A percentile compares a stretch with the other conserved stretches of the same genome.
Evolutionary conservation across 495 filamentous ascomycete species (phyloP).

Genomic region (Aspergillus wentii): DNA sequence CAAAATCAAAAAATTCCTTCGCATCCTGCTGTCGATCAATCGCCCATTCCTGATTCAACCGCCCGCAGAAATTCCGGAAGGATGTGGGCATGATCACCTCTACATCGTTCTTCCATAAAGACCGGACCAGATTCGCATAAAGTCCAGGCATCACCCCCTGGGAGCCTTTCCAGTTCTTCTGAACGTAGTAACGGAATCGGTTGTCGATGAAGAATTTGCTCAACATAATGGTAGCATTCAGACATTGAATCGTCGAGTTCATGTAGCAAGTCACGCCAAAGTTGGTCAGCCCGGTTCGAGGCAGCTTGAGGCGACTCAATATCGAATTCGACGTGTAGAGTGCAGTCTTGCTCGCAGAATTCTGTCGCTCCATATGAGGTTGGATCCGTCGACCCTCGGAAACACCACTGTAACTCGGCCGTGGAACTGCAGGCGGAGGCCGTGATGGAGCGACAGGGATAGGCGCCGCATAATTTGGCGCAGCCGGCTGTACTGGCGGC

Average conservation of each 20-base stretch:
- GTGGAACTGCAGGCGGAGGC: constrained; percentile 80
- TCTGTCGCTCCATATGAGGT: constrained; percentile 42
- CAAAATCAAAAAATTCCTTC: constrained; percentile 71
- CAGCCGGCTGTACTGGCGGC: constrained; percentile 6
- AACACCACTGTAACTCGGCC: constrained; percentile 84
- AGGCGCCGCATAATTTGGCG: constrained; percentile 34
- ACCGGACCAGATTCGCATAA: constrained; percentile 68
- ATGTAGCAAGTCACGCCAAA: constrained; percentile 84
- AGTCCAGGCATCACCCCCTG: constrained; percentile 75
- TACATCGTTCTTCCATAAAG: constrained; percentile 67
- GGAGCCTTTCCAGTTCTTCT: constrained; percentile 65
- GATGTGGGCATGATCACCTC: constrained; percentile 52
- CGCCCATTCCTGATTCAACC: constrained; percentile 54
- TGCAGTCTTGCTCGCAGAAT: constrained; percentile 40
- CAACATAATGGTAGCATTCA: constrained; percentile 71
- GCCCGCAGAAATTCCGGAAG: constrained; percentile 52
- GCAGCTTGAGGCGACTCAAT: constrained; percentile 47
- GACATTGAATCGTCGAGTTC: constrained; percentile 80
- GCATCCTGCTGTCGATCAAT: constrained; percentile 71
- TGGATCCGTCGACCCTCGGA: constrained; percentile 59
- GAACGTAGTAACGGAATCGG: constrained; percentile 51
- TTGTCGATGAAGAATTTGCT: constrained; percentile 60
- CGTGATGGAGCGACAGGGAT: constrained; percentile 46
- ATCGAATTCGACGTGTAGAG: constrained; percentile 39
- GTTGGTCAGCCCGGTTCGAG: constrained; percentile 73